These are phyloP conservation scores for Hymenochaete sp. DNA, from an alignment of 1,284 basidiomycete genomes.

Conservation along the genomic window DNA sequence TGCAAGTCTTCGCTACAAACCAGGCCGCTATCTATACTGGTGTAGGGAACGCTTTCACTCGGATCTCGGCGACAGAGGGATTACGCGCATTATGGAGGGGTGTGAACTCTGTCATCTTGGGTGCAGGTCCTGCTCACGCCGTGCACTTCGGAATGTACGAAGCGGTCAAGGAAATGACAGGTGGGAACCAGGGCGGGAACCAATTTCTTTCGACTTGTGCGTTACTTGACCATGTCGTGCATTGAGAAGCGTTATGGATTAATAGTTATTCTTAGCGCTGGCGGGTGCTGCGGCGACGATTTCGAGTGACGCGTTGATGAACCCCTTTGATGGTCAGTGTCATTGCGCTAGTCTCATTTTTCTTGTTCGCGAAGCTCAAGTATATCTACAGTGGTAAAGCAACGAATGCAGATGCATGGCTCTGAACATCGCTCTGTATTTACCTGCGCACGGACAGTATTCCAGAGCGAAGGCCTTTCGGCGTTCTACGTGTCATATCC, in stretches of 20 bases:
- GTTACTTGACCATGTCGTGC: conserved; percentile 22
- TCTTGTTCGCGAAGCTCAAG: not conserved
- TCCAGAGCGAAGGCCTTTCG: conserved; percentile 75
- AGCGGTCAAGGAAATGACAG: conserved; percentile 86
- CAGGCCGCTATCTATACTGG: conserved; percentile 83
- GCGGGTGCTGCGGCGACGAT: conserved; percentile 95
- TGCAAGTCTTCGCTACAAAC: conserved; percentile 91
- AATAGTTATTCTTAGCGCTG: conserved; percentile 43
- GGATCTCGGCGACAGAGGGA: conserved; percentile 91
- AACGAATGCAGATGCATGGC: conserved; percentile 96
- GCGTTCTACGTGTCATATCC: conserved; percentile 99
- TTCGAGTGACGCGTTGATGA: conserved; percentile 97
- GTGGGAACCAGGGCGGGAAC: conserved; percentile 77
- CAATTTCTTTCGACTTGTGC: conserved; percentile 76
- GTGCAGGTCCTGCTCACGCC: conserved; percentile 96
- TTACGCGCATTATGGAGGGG: conserved; percentile 90
- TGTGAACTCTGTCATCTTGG: conserved; percentile 93
- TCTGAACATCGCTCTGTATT: conserved; percentile 83
- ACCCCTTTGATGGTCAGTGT: conserved; percentile 91
- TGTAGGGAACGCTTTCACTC: conserved; percentile 79
- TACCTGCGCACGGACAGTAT: conserved; percentile 77
- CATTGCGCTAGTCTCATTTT: conserved; percentile 12
- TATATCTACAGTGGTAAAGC: conserved; percentile 59
- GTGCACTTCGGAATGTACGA: conserved; percentile 98
- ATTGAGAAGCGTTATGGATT: not conserved